Base-by-base conservation (phyloP, 495 filamentous ascomycete species). In the Cercophora scortea region DNA sequence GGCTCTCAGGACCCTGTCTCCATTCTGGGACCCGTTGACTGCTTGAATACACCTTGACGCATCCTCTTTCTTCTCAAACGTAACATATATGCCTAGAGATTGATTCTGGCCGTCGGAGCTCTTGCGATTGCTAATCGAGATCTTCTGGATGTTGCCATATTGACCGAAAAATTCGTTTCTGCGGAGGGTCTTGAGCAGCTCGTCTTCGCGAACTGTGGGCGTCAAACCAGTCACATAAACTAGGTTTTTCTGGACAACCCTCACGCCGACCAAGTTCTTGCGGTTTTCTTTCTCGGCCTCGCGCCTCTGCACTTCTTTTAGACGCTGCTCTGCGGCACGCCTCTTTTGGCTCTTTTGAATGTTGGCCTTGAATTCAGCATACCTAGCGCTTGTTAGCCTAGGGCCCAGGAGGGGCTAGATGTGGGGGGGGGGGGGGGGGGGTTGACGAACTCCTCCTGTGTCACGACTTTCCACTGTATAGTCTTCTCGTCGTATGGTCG, bases 111-210 rank as follows among this genome's bases (percentile, higher is more conserved):
- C 82, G 55, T 86, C 81, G 12, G 83, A 78, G 50, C 83, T 81
- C 66, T 91, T 92, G 32, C 90, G 83, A 65, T 96, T 97, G 73
- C 91, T 96, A 50, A 99, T 95, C 42, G 96, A 95, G 39, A 99
- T 97, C 63, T 99, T 99, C 58, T 93, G 83, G 56, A 99, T 99
- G 63, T 93, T 92, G 56, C 94, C 94, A 65, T 99, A 99, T 64
- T 97, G 94, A 5, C 94, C 94, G 62, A 99, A 99, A 65, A 96
- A 99, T 55, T 95, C 84, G 43, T 79, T 77, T 42, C 89, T 88
- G 45, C 94, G 85, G 16, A 99, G 75, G 0, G 90, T 95, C 63
- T 87, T 83, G 48, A 96, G 75, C 8, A 98, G 78, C 55, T 89
- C 89, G 62, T 96, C 90, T 66, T 97, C 94, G 36, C 85, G 84